Evolutionary conservation across 495 filamentous ascomycete species (phyloP).

Genomic region (Penicillium waksmanii): DNA sequence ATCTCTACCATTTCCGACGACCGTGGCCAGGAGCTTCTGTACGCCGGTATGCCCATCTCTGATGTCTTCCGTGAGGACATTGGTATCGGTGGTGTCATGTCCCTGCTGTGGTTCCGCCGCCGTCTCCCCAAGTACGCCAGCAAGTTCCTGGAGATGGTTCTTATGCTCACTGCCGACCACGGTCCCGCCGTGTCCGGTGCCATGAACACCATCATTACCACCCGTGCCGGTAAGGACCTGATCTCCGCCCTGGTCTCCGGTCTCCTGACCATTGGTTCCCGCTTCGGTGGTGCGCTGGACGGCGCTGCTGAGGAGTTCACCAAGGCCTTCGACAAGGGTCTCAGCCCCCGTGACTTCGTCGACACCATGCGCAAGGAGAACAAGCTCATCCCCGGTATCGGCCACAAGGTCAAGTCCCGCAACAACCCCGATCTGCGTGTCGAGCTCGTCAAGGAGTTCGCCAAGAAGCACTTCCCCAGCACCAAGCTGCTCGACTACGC

Average conservation of each 20-base stretch:
- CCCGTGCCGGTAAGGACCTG: conserved; percentile 96
- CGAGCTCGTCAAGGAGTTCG: conserved; percentile 98
- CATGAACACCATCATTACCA: conserved; percentile 99
- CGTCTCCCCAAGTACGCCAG: conserved; percentile 93
- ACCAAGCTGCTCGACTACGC: conserved; percentile 98
- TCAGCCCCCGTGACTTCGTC: conserved; percentile 98
- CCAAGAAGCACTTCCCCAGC: conserved; percentile 93
- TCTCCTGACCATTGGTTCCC: conserved; percentile 96
- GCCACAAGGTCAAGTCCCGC: conserved; percentile 98
- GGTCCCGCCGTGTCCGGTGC: conserved; percentile 98
- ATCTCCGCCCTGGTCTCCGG: conserved; percentile 93
- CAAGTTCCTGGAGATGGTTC: conserved; percentile 99
- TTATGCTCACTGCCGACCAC: conserved; percentile 99
- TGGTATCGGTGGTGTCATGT: conserved; percentile 99
- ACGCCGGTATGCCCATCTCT: conserved; percentile 98
- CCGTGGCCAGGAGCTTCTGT: conserved; percentile 98
- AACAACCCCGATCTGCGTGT: conserved; percentile 99
- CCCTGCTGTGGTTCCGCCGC: conserved; percentile 98
- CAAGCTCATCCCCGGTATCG: conserved; percentile 99
- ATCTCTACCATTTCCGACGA: conserved; percentile 99
- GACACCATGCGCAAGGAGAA: conserved; percentile 99
- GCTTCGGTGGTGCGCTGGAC: conserved; percentile 97
- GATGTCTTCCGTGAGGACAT: conserved; percentile 99
- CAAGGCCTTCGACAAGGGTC: conserved; percentile 95
- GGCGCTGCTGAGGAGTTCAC: conserved; percentile 98